These are phyloP conservation scores for Raffaelea deltoideospora DNA, from an alignment of 2,329 filamentous ascomycete species.

Conservation along the genomic window DNA sequence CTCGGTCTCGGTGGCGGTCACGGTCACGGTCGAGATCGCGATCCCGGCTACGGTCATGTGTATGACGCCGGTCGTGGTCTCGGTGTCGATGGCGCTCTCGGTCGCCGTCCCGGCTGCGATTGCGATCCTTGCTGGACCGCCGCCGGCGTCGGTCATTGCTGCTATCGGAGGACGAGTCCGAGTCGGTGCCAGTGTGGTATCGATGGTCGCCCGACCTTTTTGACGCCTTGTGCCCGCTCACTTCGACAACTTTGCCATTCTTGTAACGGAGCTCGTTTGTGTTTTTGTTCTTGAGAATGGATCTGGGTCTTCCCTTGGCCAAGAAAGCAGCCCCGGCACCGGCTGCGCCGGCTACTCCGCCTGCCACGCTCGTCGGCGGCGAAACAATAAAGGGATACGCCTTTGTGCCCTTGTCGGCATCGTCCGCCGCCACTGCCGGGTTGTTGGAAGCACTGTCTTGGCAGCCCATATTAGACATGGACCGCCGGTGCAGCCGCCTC, in stretches of 20 bases:
- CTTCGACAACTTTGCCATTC: conserved; percentile 27
- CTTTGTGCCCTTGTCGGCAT: conserved; percentile 7
- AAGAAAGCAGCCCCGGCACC: conserved; percentile 9
- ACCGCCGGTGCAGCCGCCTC: no score
- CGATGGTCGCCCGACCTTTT: background rate
- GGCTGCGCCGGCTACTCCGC: conserved; percentile 18
- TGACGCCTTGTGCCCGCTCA: conserved; percentile 15
- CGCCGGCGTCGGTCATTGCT: background rate
- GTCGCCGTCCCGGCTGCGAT: no score
- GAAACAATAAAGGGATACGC: conserved; percentile 24
- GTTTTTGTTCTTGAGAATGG: conserved; percentile 47
- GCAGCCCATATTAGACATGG: conserved; percentile 2
- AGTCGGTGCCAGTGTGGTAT: background rate
- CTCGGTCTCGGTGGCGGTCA: no score
- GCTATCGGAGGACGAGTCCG: background rate
- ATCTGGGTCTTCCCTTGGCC: no score
- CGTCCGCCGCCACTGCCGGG: conserved; percentile 1
- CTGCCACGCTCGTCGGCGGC: conserved; percentile 13
- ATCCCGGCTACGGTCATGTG: no score
- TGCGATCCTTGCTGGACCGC: background rate
- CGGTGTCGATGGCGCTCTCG: no score
- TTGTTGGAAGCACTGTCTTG: background rate
- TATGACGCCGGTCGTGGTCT: no score
- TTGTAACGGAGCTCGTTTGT: conserved; percentile 41
- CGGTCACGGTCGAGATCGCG: no score